A percentile compares a stretch with the other conserved stretches of the same genome.
These are phyloP conservation scores for Panicum miliaceum DNA, from an alignment of 176 grass and related monocot species.

Conservation along the genomic window DNA sequence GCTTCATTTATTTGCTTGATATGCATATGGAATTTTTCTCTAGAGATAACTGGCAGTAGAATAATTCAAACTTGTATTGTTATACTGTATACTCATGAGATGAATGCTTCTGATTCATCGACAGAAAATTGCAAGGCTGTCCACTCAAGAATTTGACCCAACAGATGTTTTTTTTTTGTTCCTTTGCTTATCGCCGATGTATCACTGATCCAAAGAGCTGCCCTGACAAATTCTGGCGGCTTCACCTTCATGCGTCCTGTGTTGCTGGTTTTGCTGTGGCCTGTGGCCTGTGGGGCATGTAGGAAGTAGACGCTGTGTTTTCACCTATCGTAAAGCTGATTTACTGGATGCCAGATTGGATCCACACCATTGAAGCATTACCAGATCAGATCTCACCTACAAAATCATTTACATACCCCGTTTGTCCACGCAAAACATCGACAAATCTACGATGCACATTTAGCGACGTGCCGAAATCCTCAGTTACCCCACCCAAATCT, in stretches of 20 bases:
- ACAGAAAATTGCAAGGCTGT: neutral
- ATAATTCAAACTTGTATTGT: constrained; percentile 41
- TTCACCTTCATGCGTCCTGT: neutral
- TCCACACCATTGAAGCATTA: neutral
- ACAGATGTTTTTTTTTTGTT: constrained; percentile 6
- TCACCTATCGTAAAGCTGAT: neutral
- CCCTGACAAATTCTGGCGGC: neutral
- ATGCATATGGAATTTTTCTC: constrained; percentile 11
- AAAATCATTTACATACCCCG: neutral
- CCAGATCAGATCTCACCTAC: neutral
- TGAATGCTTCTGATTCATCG: constrained; percentile 5
- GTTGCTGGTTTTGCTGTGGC: neutral
- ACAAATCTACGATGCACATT: neutral
- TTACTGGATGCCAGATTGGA: neutral
- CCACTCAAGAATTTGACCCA: neutral
- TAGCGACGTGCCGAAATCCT: neutral
- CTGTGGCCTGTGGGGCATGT: neutral
- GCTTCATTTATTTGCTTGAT: constrained; percentile 17
- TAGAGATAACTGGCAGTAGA: constrained; percentile 49
- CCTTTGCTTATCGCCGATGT: neutral
- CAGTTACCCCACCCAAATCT: too few relatives aligned
- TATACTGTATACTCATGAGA: neutral
- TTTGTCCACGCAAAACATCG: neutral
- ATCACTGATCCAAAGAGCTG: neutral
- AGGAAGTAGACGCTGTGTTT: neutral